Conservation (phyloP, 2,329 filamentous ascomycete species). For the Neonectria sp. region DNA sequence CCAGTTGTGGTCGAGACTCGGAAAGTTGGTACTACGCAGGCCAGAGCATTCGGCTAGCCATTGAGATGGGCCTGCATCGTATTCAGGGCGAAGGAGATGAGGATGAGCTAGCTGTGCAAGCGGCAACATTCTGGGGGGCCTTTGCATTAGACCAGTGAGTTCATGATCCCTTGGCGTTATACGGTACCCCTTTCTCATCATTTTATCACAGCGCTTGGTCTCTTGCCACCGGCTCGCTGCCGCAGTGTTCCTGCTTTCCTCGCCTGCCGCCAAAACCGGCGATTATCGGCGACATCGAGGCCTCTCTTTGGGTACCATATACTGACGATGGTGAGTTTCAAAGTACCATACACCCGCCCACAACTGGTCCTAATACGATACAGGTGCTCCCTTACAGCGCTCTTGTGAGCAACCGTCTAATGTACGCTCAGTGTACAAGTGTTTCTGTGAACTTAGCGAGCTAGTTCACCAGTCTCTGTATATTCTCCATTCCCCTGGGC, state of each 20-base stretch:
- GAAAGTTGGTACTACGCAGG: constrained; percentile 82
- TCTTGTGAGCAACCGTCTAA: constrained; percentile 76
- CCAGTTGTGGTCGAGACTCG: constrained; percentile 79
- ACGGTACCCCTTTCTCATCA: constrained; percentile 37
- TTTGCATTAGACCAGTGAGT: constrained; percentile 76
- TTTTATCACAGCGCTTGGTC: constrained; percentile 70
- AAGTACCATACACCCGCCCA: not conserved
- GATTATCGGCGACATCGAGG: constrained; percentile 73
- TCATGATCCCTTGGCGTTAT: not conserved
- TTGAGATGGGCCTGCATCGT: constrained; percentile 80
- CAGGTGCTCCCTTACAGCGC: constrained; percentile 67
- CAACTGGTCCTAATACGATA: constrained; percentile 16
- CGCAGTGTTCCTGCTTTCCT: constrained; percentile 71
- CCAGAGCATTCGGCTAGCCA: constrained; percentile 78
- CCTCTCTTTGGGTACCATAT: constrained; percentile 72
- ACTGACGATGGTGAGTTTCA: constrained; percentile 68
- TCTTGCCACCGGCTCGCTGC: constrained; percentile 73
- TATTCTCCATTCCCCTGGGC: constrained; percentile 79
- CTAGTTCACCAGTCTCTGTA: constrained; percentile 81
- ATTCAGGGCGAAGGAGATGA: constrained; percentile 64
- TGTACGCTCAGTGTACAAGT: constrained; percentile 77
- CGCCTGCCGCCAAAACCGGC: constrained; percentile 72
- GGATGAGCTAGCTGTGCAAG: constrained; percentile 71
- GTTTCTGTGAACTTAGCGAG: constrained; percentile 81
- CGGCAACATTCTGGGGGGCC: constrained; percentile 74